Percentiles rank a stretch among this genome's conserved stretches.
These are phyloP conservation scores for Pseudogymnoascus sp. DNA, from an alignment of 2,329 filamentous ascomycete genomes.

Conservation along the genomic window DNA sequence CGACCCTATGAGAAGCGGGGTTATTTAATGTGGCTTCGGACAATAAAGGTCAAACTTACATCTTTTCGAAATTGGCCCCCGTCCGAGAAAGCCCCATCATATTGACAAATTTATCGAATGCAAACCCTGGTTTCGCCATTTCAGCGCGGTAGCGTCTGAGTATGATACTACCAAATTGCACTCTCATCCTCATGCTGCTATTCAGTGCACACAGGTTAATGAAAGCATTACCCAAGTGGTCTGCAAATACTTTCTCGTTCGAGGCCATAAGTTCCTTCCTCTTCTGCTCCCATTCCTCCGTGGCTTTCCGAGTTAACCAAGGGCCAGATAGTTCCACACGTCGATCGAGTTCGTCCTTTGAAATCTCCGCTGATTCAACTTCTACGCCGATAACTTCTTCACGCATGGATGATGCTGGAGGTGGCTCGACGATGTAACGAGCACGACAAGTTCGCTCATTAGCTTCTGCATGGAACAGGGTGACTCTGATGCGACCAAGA, in stretches of 20 bases:
- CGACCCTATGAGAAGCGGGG: slow-evolving; percentile 1
- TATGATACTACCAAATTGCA: slow-evolving; percentile 24
- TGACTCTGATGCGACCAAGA: neutral
- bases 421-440: slow-evolving; percentile 20
- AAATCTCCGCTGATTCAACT: neutral
- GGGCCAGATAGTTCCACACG: slow-evolving; percentile 14
- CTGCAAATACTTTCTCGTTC: slow-evolving; percentile 15
- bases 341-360: neutral
- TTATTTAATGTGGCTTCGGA: neutral
- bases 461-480: neutral
- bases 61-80: slow-evolving; percentile 20
- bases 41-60: slow-evolving; percentile 18
- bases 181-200: slow-evolving; percentile 25
- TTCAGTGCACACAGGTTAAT: slow-evolving; percentile 18
- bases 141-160: slow-evolving; percentile 17
- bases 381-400: slow-evolving; percentile 12
- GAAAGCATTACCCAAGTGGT: slow-evolving; percentile 17
- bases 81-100: slow-evolving; percentile 22
- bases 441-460: neutral
- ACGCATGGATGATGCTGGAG: slow-evolving; percentile 14
- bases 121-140: slow-evolving; percentile 14
- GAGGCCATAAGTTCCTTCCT: slow-evolving; percentile 10
- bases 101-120: slow-evolving; percentile 18
- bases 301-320: slow-evolving; percentile 10
- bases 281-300: slow-evolving; percentile 14